Evolutionary conservation across 1,139 yeast genomes (phyloP).

Genomic region (Pichia sp.): DNA sequence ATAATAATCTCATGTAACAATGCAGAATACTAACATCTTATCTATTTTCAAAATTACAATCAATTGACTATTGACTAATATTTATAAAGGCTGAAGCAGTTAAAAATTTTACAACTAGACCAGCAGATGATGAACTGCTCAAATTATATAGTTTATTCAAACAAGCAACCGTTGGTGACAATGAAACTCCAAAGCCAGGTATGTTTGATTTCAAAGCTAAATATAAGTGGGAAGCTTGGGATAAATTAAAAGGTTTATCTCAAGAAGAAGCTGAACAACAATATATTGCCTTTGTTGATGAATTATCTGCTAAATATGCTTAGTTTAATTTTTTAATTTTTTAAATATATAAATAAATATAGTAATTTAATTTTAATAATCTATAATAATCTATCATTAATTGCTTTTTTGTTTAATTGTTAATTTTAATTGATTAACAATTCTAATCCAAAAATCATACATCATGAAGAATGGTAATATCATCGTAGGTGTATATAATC

Average conservation of each 20-base stretch:
- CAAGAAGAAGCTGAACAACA: conserved; percentile 88
- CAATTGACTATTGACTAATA: no score
- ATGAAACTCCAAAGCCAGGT: conserved; percentile 77
- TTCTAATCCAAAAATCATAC: conserved; percentile 34
- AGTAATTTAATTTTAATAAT: no score
- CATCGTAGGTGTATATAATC: conserved; percentile 62
- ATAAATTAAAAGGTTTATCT: conserved; percentile 72
- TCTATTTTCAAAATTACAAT: no score
- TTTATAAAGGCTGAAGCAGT: conserved; percentile 89
- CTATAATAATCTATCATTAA: background rate
- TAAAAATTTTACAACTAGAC: conserved; percentile 67
- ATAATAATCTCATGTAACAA: no score
- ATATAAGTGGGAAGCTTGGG: conserved; percentile 98
- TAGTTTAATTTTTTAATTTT: no score
- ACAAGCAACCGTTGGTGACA: conserved; percentile 97
- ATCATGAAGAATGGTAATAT: conserved; percentile 55
- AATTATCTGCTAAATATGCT: conserved; percentile 49
- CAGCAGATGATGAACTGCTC: conserved; percentile 81
- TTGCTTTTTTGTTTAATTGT: conserved; percentile 1
- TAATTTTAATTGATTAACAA: conserved; percentile 4
- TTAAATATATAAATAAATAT: no score
- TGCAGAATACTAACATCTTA: background rate
- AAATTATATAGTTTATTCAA: conserved; percentile 84
- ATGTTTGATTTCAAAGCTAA: conserved; percentile 89
- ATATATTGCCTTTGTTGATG: conserved; percentile 71